Percentiles rank a stretch among this genome's conserved stretches.
Conservation (phyloP, 2,329 filamentous ascomycete genomes). For the Aspergillus ochraceus region DNA sequence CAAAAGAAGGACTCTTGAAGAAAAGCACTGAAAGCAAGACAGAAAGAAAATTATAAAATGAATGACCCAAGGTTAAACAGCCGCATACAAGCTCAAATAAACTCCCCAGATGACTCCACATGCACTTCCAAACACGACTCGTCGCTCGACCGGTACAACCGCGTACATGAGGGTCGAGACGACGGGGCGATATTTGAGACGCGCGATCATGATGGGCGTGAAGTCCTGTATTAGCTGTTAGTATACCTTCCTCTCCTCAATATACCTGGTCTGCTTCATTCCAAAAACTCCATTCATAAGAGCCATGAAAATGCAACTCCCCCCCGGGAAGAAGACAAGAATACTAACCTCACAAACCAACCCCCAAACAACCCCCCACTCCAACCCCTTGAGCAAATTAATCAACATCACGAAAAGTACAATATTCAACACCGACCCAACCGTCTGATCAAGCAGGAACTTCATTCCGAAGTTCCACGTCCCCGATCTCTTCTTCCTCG, state of each 20-base stretch:
- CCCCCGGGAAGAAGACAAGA: constrained; percentile 2
- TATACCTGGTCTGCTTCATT: no score
- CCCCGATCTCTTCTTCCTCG: not conserved
- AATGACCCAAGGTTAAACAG: constrained; percentile 15
- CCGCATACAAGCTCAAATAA: constrained; percentile 67
- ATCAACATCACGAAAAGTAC: constrained; percentile 58
- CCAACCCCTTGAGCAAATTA: constrained; percentile 41
- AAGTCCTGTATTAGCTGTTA: constrained; percentile 52
- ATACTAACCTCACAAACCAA: constrained; percentile 34
- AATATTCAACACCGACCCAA: constrained; percentile 58
- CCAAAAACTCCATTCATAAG: no score
- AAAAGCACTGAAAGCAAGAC: not conserved
- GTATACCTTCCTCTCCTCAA: not conserved
- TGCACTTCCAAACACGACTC: constrained; percentile 69
- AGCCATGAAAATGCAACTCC: not conserved
- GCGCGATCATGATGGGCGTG: constrained; percentile 64
- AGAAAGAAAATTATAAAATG: not conserved
- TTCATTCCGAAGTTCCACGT: constrained; percentile 45
- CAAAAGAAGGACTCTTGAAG: not conserved
- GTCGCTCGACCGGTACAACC: constrained; percentile 67
- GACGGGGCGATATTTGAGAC: constrained; percentile 71
- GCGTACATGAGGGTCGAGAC: constrained; percentile 71
- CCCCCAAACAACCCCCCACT: constrained; percentile 25
- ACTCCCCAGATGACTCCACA: constrained; percentile 74
- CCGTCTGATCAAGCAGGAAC: constrained; percentile 58